These are phyloP conservation scores for Calocybe cyanea DNA, from an alignment of 768 basidiomycete genomes.

Conservation along the genomic window DNA sequence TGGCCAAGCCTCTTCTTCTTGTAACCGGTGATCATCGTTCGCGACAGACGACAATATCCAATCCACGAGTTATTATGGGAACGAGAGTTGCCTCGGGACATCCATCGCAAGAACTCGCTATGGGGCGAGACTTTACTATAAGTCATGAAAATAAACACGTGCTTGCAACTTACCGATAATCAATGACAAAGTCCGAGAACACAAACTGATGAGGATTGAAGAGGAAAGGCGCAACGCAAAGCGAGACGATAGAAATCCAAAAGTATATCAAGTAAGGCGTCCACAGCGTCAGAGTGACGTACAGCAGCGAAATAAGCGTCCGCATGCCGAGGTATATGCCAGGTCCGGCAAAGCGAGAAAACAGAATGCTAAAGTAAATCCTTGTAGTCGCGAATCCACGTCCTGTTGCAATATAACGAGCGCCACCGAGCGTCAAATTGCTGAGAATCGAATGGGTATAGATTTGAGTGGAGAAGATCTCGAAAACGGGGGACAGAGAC, in stretches of 20 bases:
- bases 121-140: constrained; percentile 13
- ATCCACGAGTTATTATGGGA: constrained; percentile 99
- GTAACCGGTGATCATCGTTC: constrained; percentile 99
- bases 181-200: constrained; percentile 94
- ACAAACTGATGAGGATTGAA: constrained; percentile 99
- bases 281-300: constrained; percentile 90
- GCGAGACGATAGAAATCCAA: constrained; percentile 90
- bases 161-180: constrained; percentile 76
- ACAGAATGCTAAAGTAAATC: constrained; percentile 91
- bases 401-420: constrained; percentile 97
- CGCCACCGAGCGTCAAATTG: constrained; percentile 96
- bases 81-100: constrained; percentile 96
- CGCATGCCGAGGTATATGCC: constrained; percentile 97
- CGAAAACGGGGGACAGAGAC: constrained; percentile 93
- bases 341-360: constrained; percentile 97
- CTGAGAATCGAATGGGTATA: constrained; percentile 96
- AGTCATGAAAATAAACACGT: background rate
- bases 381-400: constrained; percentile 98
- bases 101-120: constrained; percentile 98
- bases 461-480: constrained; percentile 98
- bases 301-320: constrained; percentile 87
- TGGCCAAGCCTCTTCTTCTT: constrained; percentile 97
- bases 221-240: constrained; percentile 94
- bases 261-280: constrained; percentile 94
- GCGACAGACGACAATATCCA: constrained; percentile 95